Percentiles rank a stretch among this genome's conserved stretches.
Evolutionary conservation across 495 filamentous ascomycete species (phyloP).

Genomic region (Collariella sp.): DNA sequence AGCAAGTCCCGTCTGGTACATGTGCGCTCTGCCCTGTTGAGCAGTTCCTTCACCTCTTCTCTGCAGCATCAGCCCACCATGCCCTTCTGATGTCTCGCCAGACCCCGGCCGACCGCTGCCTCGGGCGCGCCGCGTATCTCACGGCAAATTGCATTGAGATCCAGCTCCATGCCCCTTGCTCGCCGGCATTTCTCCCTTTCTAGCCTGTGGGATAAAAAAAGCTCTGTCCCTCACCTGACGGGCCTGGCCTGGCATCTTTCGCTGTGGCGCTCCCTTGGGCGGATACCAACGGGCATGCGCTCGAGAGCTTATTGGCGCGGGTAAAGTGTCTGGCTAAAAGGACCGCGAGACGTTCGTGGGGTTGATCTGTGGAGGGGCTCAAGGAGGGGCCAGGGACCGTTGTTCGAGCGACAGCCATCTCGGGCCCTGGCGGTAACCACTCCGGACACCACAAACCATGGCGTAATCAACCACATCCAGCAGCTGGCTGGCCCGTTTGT

Average conservation of each 20-base stretch:
- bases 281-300: slow-evolving; percentile 20
- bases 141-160: slow-evolving; percentile 5
- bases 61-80: slow-evolving; percentile 10
- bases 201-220: slow-evolving; percentile 10
- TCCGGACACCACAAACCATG: slow-evolving; percentile 18
- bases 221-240: slow-evolving; percentile 30
- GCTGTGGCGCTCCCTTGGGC: slow-evolving; percentile 9
- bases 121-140: slow-evolving; percentile 5
- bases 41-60: neutral
- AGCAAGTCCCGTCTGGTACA: neutral
- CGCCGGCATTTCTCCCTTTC: slow-evolving; percentile 2
- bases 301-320: slow-evolving; percentile 27
- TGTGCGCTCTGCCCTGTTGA: neutral
- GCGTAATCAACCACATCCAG: slow-evolving; percentile 19
- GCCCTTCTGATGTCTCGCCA: neutral
- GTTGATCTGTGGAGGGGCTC: slow-evolving; percentile 10
- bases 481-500: neutral
- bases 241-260: neutral
- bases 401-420: neutral
- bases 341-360: slow-evolving; percentile 11
- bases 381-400: no score
- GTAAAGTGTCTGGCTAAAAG: slow-evolving; percentile 29
- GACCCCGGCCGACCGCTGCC: slow-evolving; percentile 3
- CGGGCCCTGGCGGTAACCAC: neutral
- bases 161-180: neutral